Base-by-base conservation (phyloP, 2,329 filamentous ascomycete genomes). In the Ceratocystis cubensis region DNA sequence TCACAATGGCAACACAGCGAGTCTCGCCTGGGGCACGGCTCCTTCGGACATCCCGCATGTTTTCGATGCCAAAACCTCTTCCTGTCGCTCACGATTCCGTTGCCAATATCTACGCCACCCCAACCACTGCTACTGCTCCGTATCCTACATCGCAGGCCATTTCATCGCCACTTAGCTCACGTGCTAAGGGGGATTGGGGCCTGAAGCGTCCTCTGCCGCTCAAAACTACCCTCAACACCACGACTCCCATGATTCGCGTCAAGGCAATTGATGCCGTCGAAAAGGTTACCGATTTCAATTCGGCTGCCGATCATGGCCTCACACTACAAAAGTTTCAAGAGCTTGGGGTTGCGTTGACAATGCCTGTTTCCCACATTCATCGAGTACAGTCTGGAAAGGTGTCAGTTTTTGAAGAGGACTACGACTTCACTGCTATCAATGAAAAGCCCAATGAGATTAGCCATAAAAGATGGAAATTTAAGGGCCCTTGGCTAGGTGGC, bases 271-370 rank as follows among this genome's bases (percentile, higher is more conserved):
- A 97, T 78, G 89, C 90, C 1, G 83, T 86, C 71, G 91, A 96
- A 76, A 88, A 91, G 74, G 82, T 96, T 71, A 96, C 92, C 73
- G 91, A 96, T 73, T 97, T 91, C 76, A 81, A 85, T 69, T 91
- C 89, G 46, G 88, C 91, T 0, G 83, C 87, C 66, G 90, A 96
- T 75, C 90, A 96, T 76, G 83, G 86, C 64, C 78, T 91, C 71
- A 91, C 90, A 6, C 79, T 95, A 66, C 80, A 85, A 73, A 97
- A 96, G 79, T 96, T 88, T 78, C 88, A 91, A 74, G 89, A 96
- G 75, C 80, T 96, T 74, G 82, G 84, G 67, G 77, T 96, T 65
- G 85, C 89, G 5, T 78, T 96, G 68, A 82, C 86, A 20, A 78
- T 84, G 1, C 81, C 82, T 0, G 71, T 71, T 20, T 71, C 69